Base-by-base conservation (phyloP, 495 filamentous ascomycete genomes). In the Penicillium simplicissimum region DNA sequence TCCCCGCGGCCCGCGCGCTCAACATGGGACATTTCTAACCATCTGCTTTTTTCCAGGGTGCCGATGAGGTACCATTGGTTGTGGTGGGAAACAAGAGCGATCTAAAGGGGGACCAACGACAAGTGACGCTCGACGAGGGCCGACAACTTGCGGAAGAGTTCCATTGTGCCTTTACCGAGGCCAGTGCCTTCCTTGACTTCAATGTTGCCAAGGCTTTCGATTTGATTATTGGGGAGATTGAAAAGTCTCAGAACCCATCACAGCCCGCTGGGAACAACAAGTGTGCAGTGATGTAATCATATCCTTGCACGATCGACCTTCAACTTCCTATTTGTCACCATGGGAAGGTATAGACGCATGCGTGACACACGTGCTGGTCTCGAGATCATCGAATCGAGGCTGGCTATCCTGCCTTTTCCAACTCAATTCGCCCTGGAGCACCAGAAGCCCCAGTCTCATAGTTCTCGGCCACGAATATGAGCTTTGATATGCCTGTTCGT, bases 51-150 rank as follows among this genome's bases (percentile, higher is more conserved):
- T n/a, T 13, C 17, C 58, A 98, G 95, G 95, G 96, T 67, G 88
- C 92, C 43, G 93, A 97, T 58, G 89, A 85, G 79, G 92, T 96
- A 59, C 96, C 95, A 14, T 87, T 98, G 66, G 90, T 95, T 62
- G 86, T 99, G 52, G 94, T 99, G 21, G 95, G 92, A 63, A 99
- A 99, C 79, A 99, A 99, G 80, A 91, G 86, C 66, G 95, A 99
- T 74, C 84, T 99, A 48, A 90, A 93, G 57, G 83, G 89, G 23
- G 93, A 97, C 72, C 94, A 97, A 73, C 89, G 94, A 55, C 93
- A 98, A 74, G 94, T 99, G 60, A 85, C 88, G 19, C 71, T 84
- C 33, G 93, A 97, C 53, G 89, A 96, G 62, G 95, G 94, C 61
- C 87, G 85, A 58, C 85, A 86, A 60, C 77, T 97, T 52, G 86